Conservation (phyloP, 2,329 filamentous ascomycete genomes). For the Ophiostoma australiae region DNA sequence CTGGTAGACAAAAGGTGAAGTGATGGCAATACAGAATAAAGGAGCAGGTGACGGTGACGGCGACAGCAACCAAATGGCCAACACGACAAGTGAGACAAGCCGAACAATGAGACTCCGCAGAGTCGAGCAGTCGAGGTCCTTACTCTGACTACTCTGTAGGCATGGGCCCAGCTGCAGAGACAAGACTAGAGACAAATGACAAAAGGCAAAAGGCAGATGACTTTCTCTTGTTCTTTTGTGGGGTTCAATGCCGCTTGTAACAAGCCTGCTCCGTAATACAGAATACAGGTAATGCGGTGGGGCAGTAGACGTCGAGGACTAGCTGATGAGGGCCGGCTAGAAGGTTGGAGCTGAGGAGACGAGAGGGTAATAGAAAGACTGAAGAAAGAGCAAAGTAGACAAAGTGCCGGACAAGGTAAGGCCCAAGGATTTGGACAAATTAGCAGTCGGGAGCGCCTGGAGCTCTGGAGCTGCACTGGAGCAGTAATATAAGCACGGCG, state of each 20-base stretch:
- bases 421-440: not conserved
- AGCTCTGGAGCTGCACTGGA: not conserved
- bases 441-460: not conserved
- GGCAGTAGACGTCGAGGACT: not conserved
- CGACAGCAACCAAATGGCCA: not conserved
- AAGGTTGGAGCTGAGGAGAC: not conserved
- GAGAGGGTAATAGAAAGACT: not conserved
- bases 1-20: not conserved
- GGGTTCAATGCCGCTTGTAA: conserved; percentile 4
- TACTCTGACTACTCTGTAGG: not conserved
- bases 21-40: not conserved
- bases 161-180: not conserved
- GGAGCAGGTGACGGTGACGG: not conserved
- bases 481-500: not conserved
- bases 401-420: not conserved
- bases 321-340: too few species aligned
- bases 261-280: conserved; percentile 1
- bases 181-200: too few species aligned
- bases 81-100: not conserved
- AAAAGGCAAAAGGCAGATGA: not conserved
- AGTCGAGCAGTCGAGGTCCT: not conserved
- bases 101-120: not conserved
- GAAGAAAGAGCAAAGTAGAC: not conserved
- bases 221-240: not conserved
- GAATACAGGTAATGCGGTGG: not conserved